Base-by-base conservation (phyloP, 2,329 filamentous ascomycete species). In the Colletotrichum incanum region DNA sequence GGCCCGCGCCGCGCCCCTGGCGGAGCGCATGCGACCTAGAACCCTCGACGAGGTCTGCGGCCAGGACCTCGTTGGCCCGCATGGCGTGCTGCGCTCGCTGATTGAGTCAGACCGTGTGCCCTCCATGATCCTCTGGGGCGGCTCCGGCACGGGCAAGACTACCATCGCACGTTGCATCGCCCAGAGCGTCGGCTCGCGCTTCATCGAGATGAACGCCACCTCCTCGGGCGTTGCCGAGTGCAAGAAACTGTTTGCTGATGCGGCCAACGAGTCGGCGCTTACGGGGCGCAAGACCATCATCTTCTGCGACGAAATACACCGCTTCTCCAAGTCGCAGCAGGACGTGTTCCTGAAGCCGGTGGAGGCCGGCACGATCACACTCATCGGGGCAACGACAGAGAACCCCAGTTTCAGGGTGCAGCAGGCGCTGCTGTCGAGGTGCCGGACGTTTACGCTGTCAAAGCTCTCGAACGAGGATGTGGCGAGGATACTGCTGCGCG, bases 231-330 rank as follows among this genome's bases (percentile, higher is more conserved):
- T 98, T 23, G 91, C 89, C 31, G 96, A 98, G 80, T 95, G 93
- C 87, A 98, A 98, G 84, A 96, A 95, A 85, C 88, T 98, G 66
- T 98, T 98, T 78, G 85, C 87, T 28, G 95, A 98, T 76, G 95
- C 96, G 0, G 91, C 90, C 72, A 93, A 91, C 77, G 96, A 98
- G 80, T 84, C 95, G 58, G 85, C 87, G 1, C 85, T 98, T 63
- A 97, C 94, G 0, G 96, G 96, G 1, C 89, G 95, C 73, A 96
- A 94, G 83, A 98, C 96, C 0, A 97, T 99, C 74, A 91, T 99
- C 74, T 99, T 99, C 81, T 98, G 96, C 84, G 96, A 99, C 83
- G 96, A 98, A 85, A 96, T 98, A 59, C 95, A 98, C 82, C 87
- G 96, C 37, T 98, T 98, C 85, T 93, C 89, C 76, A 98, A 98